Evolutionary conservation across 192 early-diverging fungal species (phyloP).

Genomic region (Gonapodya sp.): DNA sequence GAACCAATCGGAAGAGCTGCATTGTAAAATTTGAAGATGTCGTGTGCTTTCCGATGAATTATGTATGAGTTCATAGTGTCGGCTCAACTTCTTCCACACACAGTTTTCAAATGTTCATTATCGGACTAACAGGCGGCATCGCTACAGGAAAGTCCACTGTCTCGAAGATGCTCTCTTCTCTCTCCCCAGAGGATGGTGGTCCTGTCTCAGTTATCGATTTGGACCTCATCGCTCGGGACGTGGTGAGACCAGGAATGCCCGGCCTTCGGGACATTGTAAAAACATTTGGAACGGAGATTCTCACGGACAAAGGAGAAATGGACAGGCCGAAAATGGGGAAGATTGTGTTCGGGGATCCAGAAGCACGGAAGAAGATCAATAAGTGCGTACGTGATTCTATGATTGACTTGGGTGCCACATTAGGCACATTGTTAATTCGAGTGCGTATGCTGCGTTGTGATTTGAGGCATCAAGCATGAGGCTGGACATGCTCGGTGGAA

Average conservation of each 20-base stretch:
- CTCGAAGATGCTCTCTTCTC: conserved; percentile 5
- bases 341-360: conserved; percentile 68
- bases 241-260: conserved; percentile 66
- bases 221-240: conserved; percentile 76
- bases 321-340: conserved; percentile 68
- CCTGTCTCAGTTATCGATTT: conserved; percentile 73
- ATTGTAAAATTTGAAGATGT: too few species aligned
- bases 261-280: conserved; percentile 63
- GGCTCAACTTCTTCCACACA: too few species aligned
- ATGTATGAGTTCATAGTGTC: too few species aligned
- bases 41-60: too few species aligned
- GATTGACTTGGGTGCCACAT: too few species aligned
- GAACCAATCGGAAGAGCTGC: too few species aligned
- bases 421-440: too few species aligned
- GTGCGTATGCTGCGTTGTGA: too few species aligned
- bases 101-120: conserved; percentile 80
- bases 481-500: too few species aligned
- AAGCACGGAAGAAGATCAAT: conserved; percentile 66
- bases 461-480: too few species aligned
- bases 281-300: conserved; percentile 63
- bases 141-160: conserved; percentile 49
- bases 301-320: conserved; percentile 35
- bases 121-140: conserved; percentile 95
- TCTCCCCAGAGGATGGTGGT: conserved; percentile 40
- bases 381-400: not conserved